Conservation (phyloP, 2,329 filamentous ascomycete species). For the Monosporascus sp. region DNA sequence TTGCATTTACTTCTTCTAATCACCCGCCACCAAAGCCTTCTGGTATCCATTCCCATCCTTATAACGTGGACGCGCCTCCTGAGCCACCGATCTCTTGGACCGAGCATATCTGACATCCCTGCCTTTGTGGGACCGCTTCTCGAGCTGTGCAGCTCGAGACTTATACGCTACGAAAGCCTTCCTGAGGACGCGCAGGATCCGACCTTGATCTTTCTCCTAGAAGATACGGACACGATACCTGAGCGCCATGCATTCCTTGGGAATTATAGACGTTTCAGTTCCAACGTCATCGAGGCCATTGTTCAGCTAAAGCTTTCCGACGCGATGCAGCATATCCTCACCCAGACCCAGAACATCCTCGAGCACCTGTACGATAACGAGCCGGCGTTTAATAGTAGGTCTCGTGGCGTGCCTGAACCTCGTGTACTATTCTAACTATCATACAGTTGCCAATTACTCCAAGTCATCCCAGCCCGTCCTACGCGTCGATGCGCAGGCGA, state of each 20-base stretch:
- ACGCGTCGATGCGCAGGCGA: constrained; percentile 81
- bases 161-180: constrained; percentile 82
- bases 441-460: constrained; percentile 50
- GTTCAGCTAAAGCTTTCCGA: constrained; percentile 77
- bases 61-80: constrained; percentile 86
- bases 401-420: not conserved
- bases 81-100: constrained; percentile 61
- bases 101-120: constrained; percentile 53
- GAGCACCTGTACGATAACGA: constrained; percentile 69
- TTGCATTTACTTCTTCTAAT: constrained; percentile 75
- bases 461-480: constrained; percentile 70
- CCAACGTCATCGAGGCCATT: constrained; percentile 79
- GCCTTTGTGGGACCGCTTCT: constrained; percentile 68
- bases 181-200: constrained; percentile 77
- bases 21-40: constrained; percentile 77
- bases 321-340: constrained; percentile 82
- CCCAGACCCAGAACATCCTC: constrained; percentile 67
- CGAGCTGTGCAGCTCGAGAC: constrained; percentile 73
- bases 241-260: constrained; percentile 93
- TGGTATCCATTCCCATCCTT: constrained; percentile 87
- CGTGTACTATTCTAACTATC: constrained; percentile 12
- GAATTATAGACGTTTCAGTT: constrained; percentile 90
- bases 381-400: constrained; percentile 60
- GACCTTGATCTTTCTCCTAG: constrained; percentile 74
- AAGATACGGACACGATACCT: constrained; percentile 91